These are phyloP conservation scores for Goffeauzyma gilvescens DNA, from an alignment of 768 basidiomycete genomes.

Conservation along the genomic window DNA sequence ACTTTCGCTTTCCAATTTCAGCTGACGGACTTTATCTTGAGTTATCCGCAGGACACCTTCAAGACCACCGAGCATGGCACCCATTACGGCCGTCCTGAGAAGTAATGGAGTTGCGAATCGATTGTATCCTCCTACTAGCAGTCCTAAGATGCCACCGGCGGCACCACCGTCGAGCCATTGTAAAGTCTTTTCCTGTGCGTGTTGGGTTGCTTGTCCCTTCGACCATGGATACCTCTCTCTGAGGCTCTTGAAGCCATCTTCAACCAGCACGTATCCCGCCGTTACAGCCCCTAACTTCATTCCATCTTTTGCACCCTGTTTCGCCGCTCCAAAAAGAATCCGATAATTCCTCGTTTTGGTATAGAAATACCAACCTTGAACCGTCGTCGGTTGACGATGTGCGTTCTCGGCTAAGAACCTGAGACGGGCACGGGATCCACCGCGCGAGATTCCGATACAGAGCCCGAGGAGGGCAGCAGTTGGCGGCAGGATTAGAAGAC, in stretches of 20 bases:
- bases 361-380: slow-evolving; percentile 32
- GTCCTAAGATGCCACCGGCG: slow-evolving; percentile 20
- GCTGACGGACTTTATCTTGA: slow-evolving; percentile 1
- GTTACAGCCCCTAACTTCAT: slow-evolving; percentile 23
- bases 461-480: slow-evolving; percentile 23
- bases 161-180: slow-evolving; percentile 24
- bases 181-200: neutral
- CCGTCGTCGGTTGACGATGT: slow-evolving; percentile 26
- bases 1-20: slow-evolving; percentile 5
- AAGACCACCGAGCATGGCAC: slow-evolving; percentile 18
- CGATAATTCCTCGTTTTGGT: slow-evolving; percentile 30
- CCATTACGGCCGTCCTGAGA: slow-evolving; percentile 21
- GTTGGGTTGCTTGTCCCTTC: neutral
- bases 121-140: slow-evolving; percentile 19
- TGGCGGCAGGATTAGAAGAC: slow-evolving; percentile 21
- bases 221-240: slow-evolving; percentile 9
- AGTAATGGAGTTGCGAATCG: slow-evolving; percentile 22
- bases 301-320: slow-evolving; percentile 21
- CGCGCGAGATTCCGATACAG: slow-evolving; percentile 24
- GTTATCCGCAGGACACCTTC: slow-evolving; percentile 9
- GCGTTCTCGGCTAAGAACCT: slow-evolving; percentile 31
- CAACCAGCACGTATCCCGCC: slow-evolving; percentile 16
- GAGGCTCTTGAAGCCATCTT: slow-evolving; percentile 16
- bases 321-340: slow-evolving; percentile 19
- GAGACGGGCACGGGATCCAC: slow-evolving; percentile 24